These are phyloP conservation scores for Mycena leptocephala DNA, from an alignment of 768 basidiomycete genomes.

Conservation along the genomic window DNA sequence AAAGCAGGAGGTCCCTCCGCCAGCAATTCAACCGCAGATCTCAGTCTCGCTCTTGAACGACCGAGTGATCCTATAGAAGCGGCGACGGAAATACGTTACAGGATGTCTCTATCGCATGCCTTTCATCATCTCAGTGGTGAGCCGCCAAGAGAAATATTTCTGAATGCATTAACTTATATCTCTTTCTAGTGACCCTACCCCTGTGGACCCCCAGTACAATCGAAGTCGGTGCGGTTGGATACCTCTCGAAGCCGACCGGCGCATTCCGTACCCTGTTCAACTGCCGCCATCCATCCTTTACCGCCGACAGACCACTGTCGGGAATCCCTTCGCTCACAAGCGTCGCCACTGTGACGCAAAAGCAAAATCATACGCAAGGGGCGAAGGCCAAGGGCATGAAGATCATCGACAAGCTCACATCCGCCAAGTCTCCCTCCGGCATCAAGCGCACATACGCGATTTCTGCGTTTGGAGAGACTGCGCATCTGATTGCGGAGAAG, in stretches of 20 bases:
- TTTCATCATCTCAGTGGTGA: constrained; percentile 42
- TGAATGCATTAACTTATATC: not conserved
- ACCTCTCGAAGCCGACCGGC: constrained; percentile 63
- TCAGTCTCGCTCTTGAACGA: constrained; percentile 13
- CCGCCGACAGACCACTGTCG: constrained; percentile 40
- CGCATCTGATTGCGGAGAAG: constrained; percentile 65
- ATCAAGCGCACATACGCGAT: constrained; percentile 31
- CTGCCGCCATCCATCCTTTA: constrained; percentile 53
- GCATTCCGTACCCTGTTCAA: constrained; percentile 69
- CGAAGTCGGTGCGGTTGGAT: constrained; percentile 68
- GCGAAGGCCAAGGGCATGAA: not conserved
- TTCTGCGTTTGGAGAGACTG: constrained; percentile 49
- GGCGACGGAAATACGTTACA: constrained; percentile 63
- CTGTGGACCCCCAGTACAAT: constrained; percentile 67
- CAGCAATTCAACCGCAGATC: not conserved
- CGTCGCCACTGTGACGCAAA: not conserved
- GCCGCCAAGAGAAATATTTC: not conserved
- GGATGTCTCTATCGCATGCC: constrained; percentile 64
- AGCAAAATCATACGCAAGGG: not conserved
- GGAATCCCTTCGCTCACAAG: not conserved
- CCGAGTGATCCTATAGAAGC: constrained; percentile 16
- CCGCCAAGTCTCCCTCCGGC: constrained; percentile 39
- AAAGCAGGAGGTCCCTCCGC: not conserved
- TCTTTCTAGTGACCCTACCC: constrained; percentile 54
- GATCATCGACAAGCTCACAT: not conserved